Conservation (phyloP, 202 grass and related monocot species). For the Brachypodium distachyon region DNA sequence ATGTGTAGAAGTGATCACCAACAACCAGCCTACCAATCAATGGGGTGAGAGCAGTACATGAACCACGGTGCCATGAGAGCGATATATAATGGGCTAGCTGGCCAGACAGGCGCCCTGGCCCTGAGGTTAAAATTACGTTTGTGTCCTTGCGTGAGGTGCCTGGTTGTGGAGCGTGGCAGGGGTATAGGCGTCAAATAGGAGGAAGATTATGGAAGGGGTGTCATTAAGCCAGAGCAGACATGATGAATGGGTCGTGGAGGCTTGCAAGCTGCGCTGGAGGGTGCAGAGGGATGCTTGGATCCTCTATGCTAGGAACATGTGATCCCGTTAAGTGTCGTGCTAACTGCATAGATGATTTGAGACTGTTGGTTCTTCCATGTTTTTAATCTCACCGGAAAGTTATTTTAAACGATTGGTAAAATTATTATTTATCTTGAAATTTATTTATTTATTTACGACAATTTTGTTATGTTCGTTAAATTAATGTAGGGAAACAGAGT, state of each 20-base stretch:
- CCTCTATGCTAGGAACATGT: not conserved
- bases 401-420: too few relatives aligned
- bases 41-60: slow-evolving; percentile 10
- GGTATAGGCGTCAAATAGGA: not conserved
- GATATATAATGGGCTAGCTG: slow-evolving; percentile 37
- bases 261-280: slow-evolving; percentile 29
- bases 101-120: slow-evolving; percentile 4
- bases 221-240: not conserved
- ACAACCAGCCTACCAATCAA: slow-evolving; percentile 13
- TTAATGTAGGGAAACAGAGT: too few relatives aligned
- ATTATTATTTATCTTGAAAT: too few relatives aligned
- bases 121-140: not conserved
- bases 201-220: slow-evolving; percentile 37
- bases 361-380: not conserved
- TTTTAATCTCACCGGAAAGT: too few relatives aligned
- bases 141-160: not conserved
- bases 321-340: not conserved
- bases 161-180: not conserved
- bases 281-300: not conserved
- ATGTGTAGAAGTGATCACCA: slow-evolving; percentile 24
- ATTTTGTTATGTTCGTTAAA: too few relatives aligned
- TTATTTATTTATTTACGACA: too few relatives aligned
- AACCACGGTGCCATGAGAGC: slow-evolving; percentile 23
- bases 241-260: slow-evolving; percentile 11
- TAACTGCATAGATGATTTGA: not conserved